Percentiles rank a stretch among this genome's conserved stretches.
Evolutionary conservation across 2,329 filamentous ascomycete species (phyloP).

Genomic region (Clarireedia sp.): DNA sequence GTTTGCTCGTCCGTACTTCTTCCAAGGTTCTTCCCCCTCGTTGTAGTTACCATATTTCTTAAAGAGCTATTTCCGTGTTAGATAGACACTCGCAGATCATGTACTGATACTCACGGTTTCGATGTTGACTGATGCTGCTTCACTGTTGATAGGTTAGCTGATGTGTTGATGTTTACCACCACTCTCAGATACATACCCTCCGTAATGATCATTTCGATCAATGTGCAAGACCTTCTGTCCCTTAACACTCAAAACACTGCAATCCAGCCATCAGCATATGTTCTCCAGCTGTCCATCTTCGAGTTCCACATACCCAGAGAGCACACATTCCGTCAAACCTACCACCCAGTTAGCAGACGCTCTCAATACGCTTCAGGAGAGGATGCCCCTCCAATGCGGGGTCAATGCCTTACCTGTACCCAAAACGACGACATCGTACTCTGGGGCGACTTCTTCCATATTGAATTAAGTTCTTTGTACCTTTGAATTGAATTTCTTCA

Average conservation of each 20-base stretch:
- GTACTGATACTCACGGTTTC: constrained; percentile 59
- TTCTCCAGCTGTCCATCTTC: neutral
- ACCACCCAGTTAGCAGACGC: constrained; percentile 24
- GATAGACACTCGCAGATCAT: constrained; percentile 15
- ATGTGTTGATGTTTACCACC: constrained; percentile 23
- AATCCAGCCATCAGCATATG: neutral
- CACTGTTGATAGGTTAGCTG: constrained; percentile 42
- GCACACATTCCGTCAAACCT: constrained; percentile 98
- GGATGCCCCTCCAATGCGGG: constrained; percentile 31
- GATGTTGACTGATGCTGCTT: constrained; percentile 94
- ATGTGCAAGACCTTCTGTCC: constrained; percentile 99
- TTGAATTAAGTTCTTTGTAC: constrained; percentile 27
- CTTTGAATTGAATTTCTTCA: neutral
- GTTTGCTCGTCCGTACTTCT: constrained; percentile 91
- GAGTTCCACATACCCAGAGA: constrained; percentile 68
- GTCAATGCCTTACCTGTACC: constrained; percentile 70
- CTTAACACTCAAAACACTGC: constrained; percentile 90
- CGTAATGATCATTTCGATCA: constrained; percentile 96
- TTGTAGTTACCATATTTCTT: constrained; percentile 87
- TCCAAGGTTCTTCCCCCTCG: constrained; percentile 84
- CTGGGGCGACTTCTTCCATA: constrained; percentile 97
- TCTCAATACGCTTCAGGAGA: neutral
- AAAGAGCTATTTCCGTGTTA: constrained; percentile 62
- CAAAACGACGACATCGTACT: constrained; percentile 98
- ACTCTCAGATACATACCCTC: constrained; percentile 55